Percentiles rank a stretch among this genome's conserved stretches.
Conservation (phyloP, 495 filamentous ascomycete species). For the Aeminium ludgeri region DNA sequence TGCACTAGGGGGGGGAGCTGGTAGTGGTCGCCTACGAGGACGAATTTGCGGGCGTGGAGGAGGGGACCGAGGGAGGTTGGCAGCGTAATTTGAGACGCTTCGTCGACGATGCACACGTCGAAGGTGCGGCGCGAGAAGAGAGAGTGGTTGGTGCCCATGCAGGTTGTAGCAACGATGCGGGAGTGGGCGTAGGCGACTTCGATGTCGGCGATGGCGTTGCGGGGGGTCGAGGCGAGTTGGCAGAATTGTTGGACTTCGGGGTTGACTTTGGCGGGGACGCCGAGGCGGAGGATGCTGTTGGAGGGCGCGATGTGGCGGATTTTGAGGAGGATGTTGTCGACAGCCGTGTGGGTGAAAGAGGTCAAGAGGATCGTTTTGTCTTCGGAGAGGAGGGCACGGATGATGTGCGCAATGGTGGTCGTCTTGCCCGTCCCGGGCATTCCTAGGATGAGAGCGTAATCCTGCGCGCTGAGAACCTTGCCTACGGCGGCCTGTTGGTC, state of each 20-base stretch:
- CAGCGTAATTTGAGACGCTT: slow-evolving; percentile 92
- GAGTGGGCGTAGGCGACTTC: slow-evolving; percentile 63
- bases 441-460: slow-evolving; percentile 87
- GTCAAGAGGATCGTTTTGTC: slow-evolving; percentile 86
- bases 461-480: slow-evolving; percentile 85
- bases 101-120: slow-evolving; percentile 96
- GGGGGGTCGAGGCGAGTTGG: slow-evolving; percentile 52
- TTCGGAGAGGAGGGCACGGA: slow-evolving; percentile 72
- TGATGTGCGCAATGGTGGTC: slow-evolving; percentile 93
- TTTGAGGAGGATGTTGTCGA: slow-evolving; percentile 94
- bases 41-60: slow-evolving; percentile 79
- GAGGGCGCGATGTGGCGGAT: slow-evolving; percentile 44
- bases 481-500: slow-evolving; percentile 75
- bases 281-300: slow-evolving; percentile 58
- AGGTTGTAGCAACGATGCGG: slow-evolving; percentile 85
- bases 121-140: slow-evolving; percentile 81
- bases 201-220: slow-evolving; percentile 64
- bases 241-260: slow-evolving; percentile 72
- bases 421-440: slow-evolving; percentile 99
- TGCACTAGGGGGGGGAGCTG: slow-evolving; percentile 90
- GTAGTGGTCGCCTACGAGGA: slow-evolving; percentile 91
- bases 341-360: slow-evolving; percentile 91
- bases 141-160: slow-evolving; percentile 73
- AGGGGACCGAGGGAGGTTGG: slow-evolving; percentile 89
- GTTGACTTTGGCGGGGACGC: slow-evolving; percentile 66